A percentile compares a stretch with the other conserved stretches of the same genome.
phyloP scores from a whole-genome alignment of 352 stramenopile species.

The Blastocystis sp. region DNA sequence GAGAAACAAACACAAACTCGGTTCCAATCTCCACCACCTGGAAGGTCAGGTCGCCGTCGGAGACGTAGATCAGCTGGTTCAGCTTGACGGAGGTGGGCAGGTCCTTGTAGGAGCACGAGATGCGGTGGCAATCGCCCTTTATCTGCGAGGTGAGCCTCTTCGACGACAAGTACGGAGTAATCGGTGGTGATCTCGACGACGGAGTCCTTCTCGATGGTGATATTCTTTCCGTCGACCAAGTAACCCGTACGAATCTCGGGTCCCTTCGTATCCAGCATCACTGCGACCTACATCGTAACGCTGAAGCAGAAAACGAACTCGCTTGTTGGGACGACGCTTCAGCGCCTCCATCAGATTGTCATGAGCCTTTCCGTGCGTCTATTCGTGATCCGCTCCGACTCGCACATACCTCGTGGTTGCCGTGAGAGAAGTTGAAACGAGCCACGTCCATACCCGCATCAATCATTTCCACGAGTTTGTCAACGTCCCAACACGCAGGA shows the following conservation, averaged over 20 bases:
- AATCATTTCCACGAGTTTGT: conserved; percentile 88
- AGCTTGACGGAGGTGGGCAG: conserved; percentile 88
- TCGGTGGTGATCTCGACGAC: conserved; percentile 88
- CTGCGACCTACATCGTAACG: conserved; percentile 77
- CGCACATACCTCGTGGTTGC: conserved; percentile 84
- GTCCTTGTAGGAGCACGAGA: conserved; percentile 91
- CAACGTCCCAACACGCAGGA: conserved; percentile 92
- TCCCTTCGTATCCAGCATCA: conserved; percentile 94
- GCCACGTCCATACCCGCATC: conserved; percentile 93
- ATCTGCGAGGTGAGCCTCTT: conserved; percentile 75
- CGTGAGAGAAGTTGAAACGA: conserved; percentile 98
- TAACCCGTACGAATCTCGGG: conserved; percentile 93
- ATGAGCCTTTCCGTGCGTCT: conserved; percentile 65
- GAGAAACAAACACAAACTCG: background rate
- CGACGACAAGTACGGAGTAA: conserved; percentile 77
- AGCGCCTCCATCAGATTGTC: conserved; percentile 69
- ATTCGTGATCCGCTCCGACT: background rate
- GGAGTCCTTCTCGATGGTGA: conserved; percentile 78
- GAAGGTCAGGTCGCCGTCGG: conserved; percentile 83
- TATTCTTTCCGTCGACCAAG: conserved; percentile 76
- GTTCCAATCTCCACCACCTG: conserved; percentile 73
- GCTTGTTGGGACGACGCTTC: conserved; percentile 62
- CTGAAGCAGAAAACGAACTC: conserved; percentile 76
- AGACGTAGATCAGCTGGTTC: conserved; percentile 89
- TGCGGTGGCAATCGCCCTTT: conserved; percentile 82